Base-by-base conservation (phyloP, 1,139 yeast genomes). In the Sporopachydermia cereana region DNA sequence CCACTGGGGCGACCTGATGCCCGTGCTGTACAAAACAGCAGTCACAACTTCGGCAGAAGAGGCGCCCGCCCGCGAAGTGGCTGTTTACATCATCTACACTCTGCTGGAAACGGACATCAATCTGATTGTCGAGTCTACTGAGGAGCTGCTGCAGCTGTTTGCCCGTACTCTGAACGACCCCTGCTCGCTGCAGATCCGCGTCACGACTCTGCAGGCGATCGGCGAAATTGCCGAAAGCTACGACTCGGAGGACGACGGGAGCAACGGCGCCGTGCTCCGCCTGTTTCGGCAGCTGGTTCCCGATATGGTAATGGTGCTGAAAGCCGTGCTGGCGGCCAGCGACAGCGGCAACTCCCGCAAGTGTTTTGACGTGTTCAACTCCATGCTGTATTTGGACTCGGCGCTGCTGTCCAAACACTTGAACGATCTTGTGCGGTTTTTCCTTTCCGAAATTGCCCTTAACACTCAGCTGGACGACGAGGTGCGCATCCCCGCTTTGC, bases 291-390 rank as follows among this genome's bases (percentile, higher is more conserved):
- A 73, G 44, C 67, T 84, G 47, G 73, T 91, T 46, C 96, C 97
- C 44, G 68, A 77, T 24, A 82, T 89, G 79, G 84, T 91, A 47
- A 74, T 76, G 44, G 95, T 89, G 25, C 74, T 91, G 60, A 79
- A 80, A 61, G 84, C 80, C 57, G 82, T 83, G 43, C 75, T 91
- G 48, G 65, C 73, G 45, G 72, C 75, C 42, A 83, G 77, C 54
- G 96, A 91, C 57, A 68, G 76, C 36, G 88, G 77, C 51, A 71
- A 76, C 51, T 83, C 89, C 45, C 78, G 75, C 63, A 78, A 79
- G 53, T 76, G 88, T 42, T 91, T 89, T 69, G 89, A 84, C 61
- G 84, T 86, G 43, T 81, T 91, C 68, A 85, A 83, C 67, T 79
- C 84, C 52, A 72, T 93, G 58, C 69, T 88, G 47, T 71, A 80